Evolutionary conservation across 495 filamentous ascomycete species (phyloP).

Genomic region (Acidiella bohemica): DNA sequence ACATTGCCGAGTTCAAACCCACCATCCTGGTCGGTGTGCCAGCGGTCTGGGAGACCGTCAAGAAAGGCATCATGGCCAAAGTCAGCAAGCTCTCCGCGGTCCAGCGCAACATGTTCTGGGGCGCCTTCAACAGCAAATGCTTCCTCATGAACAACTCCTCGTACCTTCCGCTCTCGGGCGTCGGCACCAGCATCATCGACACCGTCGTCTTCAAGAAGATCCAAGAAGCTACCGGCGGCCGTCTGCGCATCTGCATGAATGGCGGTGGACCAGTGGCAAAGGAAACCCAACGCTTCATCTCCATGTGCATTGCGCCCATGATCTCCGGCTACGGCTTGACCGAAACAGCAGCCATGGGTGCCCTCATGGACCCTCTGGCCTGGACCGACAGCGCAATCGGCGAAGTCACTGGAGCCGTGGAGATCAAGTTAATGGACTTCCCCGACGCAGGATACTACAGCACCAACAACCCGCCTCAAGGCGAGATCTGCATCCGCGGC

Average conservation of each 20-base stretch:
- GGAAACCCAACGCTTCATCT: constrained; percentile 34
- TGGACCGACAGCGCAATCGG: constrained; percentile 80
- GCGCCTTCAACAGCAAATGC: constrained; percentile 68
- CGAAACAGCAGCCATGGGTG: constrained; percentile 89
- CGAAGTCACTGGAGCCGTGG: constrained; percentile 64
- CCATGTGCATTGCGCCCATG: constrained; percentile 33
- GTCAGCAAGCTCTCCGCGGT: constrained; percentile 61
- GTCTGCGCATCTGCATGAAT: constrained; percentile 32
- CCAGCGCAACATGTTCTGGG: constrained; percentile 82
- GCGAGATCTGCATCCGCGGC: constrained; percentile 87
- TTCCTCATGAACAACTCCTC: constrained; percentile 46
- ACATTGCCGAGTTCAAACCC: constrained; percentile 87
- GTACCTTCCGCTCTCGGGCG: constrained; percentile 35
- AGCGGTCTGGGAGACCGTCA: constrained; percentile 93
- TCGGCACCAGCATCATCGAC: constrained; percentile 47
- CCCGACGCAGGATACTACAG: constrained; percentile 81
- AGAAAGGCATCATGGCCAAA: constrained; percentile 89
- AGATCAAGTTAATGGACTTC: constrained; percentile 93
- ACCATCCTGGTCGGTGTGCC: constrained; percentile 90
- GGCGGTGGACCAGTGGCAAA: constrained; percentile 33
- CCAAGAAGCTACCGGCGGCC: constrained; percentile 31
- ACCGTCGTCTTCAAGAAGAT: constrained; percentile 34
- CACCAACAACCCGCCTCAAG: constrained; percentile 81
- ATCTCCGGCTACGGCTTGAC: constrained; percentile 80
- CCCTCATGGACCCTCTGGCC: constrained; percentile 73